Evolutionary conservation across 2,329 filamentous ascomycete genomes (phyloP).

Genomic region (Nigrospora oryzae): DNA sequence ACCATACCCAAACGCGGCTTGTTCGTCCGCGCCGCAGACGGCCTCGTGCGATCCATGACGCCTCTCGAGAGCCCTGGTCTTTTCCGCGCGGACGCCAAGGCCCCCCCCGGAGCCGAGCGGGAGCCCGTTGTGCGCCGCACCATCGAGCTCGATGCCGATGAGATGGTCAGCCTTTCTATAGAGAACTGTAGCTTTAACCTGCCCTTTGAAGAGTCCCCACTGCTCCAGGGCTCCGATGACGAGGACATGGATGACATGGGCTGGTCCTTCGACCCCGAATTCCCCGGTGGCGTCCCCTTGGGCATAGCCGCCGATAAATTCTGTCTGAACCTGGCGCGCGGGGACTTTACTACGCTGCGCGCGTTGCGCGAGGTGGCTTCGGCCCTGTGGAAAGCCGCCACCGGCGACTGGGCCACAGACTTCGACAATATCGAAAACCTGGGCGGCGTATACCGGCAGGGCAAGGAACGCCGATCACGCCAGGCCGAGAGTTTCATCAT

Average conservation of each 20-base stretch:
- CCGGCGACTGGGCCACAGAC: background rate
- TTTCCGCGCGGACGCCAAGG: background rate
- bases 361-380: conserved; percentile 4
- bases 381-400: conserved; percentile 7
- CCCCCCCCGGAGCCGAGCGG: too few species aligned
- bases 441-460: background rate
- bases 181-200: conserved; percentile 25
- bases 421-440: background rate
- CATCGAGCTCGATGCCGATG: conserved; percentile 13
- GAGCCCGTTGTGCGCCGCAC: conserved; percentile 13
- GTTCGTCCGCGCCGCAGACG: conserved; percentile 18
- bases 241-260: conserved; percentile 6
- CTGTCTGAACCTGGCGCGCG: conserved; percentile 13
- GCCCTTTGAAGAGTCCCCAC: conserved; percentile 13
- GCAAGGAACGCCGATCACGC: background rate
- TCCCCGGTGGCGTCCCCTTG: conserved; percentile 10
- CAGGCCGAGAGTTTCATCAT: conserved; percentile 7
- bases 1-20: conserved; percentile 18
- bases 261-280: conserved; percentile 20
- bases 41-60: conserved; percentile 11
- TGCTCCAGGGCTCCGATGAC: conserved; percentile 3
- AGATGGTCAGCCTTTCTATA: conserved; percentile 17
- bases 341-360: conserved; percentile 3
- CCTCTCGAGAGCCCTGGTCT: background rate
- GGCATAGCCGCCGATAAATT: conserved; percentile 9